Evolutionary conservation across 1,139 yeast species (phyloP), one percentile per base, ranked within the genome.

Genomic region (Ashbya aceris): DNA sequence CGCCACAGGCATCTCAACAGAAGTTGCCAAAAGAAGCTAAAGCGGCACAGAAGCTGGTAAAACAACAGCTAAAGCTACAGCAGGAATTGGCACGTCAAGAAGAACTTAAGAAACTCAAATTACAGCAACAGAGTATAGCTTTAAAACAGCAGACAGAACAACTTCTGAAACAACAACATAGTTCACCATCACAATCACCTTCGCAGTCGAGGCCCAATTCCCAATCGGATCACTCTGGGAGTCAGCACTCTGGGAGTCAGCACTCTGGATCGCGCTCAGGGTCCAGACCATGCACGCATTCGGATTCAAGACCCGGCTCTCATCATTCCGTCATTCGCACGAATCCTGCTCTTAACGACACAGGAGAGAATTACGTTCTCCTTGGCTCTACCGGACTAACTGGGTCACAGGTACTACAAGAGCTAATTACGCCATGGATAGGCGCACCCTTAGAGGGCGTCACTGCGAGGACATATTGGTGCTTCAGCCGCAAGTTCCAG

Each of bases 321-420:
- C 23, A 6, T 6, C 23, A 17, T 17, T 17, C 23, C 23, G 23
- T 17, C 5, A 17, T 17, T 17, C 23, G 23, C 6, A 17, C 23
- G 5, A 32, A n/a, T 8, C 37, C 37, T n/a, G 14, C 11, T 23
- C 29, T 34, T 14, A 34, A 34, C 37, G 29, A 36, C n/a, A 9
- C 20, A 4, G 37, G 37, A 10, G 40, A 36, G 9, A 39, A 36
- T 28, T 12, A 10, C 23, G n/a, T 39, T 7, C n/a, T 39, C 11
- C 34, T 43, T 4, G 46, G 46, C 9, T 27, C 42, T 5, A 43
- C 46, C 4, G 44, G 46, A 7, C 33, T 41, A n/a, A 41, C 44
- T 8, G 46, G 46, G 2, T 11, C 34, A 7, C 14, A 27, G 3
- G 35, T 43, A 8, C 14, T 41, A 10, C 28, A 43, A 12, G 27